Evolutionary conservation across 352 stramenopile genomes (phyloP).

Genomic region (Globisporangium echinulatum): DNA sequence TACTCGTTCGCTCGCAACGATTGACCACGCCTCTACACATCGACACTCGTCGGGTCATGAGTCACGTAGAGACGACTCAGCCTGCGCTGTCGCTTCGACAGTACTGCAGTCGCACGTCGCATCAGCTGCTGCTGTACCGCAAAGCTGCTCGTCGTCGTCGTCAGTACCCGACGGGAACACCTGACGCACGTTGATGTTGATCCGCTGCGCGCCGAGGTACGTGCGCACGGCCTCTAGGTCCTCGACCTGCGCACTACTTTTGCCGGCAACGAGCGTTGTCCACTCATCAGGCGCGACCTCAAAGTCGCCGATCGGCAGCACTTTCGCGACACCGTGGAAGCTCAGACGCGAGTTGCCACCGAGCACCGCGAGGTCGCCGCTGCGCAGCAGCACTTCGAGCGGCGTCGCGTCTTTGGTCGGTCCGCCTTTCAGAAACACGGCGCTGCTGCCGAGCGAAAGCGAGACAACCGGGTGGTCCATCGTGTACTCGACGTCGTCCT

Average conservation of each 20-base stretch:
- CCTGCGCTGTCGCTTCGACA: too few relatives aligned
- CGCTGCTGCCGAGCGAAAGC: conserved; percentile 59
- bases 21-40: too few relatives aligned
- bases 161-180: conserved; percentile 38
- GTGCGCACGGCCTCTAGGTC: conserved; percentile 34
- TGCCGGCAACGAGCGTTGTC: conserved; percentile 12
- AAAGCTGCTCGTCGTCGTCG: background rate
- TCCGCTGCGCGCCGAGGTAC: conserved; percentile 54
- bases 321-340: conserved; percentile 62
- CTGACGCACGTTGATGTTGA: conserved; percentile 82
- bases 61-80: too few relatives aligned
- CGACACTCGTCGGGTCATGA: too few relatives aligned
- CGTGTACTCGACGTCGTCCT: conserved; percentile 80
- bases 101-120: background rate
- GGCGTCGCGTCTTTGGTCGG: conserved; percentile 53
- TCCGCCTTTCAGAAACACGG: conserved; percentile 74
- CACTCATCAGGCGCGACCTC: conserved; percentile 20
- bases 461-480: conserved; percentile 81
- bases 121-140: background rate
- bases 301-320: conserved; percentile 40
- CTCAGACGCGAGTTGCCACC: conserved; percentile 52
- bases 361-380: conserved; percentile 64
- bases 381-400: conserved; percentile 57
- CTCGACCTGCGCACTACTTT: conserved; percentile 12
- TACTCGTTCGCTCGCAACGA: too few relatives aligned